Evolutionary conservation across 2,329 filamentous ascomycete species (phyloP).

Genomic region (Pseudocercospora fijiensis): DNA sequence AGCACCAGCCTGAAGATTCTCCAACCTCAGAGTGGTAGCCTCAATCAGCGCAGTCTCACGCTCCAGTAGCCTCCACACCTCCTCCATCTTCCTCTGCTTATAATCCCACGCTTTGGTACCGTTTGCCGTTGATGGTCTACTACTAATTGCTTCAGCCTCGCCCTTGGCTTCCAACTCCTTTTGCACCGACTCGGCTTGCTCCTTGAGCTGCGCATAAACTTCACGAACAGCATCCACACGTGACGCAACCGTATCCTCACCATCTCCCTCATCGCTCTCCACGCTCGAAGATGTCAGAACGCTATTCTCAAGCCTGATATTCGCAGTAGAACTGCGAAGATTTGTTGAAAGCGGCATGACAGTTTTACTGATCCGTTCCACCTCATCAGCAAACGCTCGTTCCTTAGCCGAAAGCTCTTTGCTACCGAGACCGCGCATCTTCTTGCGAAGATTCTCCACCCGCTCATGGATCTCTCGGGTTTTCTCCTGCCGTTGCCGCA

Average conservation of each 20-base stretch:
- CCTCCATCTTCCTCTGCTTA: conserved; percentile 61
- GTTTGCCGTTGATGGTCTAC: conserved; percentile 48
- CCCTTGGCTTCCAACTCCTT: conserved; percentile 31
- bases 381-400: conserved; percentile 58
- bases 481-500: conserved; percentile 55
- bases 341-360: conserved; percentile 14
- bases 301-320: conserved; percentile 37
- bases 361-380: conserved; percentile 45
- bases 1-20: conserved; percentile 47
- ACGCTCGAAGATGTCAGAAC: conserved; percentile 21
- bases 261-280: conserved; percentile 11
- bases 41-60: conserved; percentile 68
- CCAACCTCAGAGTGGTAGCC: conserved; percentile 62
- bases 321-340: conserved; percentile 5
- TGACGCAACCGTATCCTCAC: conserved; percentile 20
- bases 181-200: conserved; percentile 33
- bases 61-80: conserved; percentile 64
- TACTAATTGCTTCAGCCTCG: conserved; percentile 27
- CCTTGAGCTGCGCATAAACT: conserved; percentile 32
- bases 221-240: conserved; percentile 31
- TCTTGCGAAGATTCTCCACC: conserved; percentile 59
- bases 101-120: conserved; percentile 51
- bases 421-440: conserved; percentile 49
- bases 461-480: conserved; percentile 59
- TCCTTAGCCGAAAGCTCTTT: conserved; percentile 64